These are phyloP conservation scores for Agaricus bisporus DNA, from an alignment of 768 basidiomycete species.

Conservation along the genomic window DNA sequence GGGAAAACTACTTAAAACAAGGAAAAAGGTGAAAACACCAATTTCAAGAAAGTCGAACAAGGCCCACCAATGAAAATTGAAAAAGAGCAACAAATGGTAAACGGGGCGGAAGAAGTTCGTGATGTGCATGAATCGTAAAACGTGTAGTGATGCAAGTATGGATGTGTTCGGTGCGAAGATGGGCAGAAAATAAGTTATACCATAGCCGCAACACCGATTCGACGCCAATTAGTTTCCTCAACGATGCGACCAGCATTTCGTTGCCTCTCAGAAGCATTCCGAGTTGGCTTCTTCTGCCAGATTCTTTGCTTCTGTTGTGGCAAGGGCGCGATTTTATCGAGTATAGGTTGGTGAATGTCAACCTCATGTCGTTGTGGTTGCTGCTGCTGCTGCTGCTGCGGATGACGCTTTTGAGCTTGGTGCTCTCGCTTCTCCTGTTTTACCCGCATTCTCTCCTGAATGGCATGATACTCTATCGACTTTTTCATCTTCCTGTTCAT, in stretches of 20 bases:
- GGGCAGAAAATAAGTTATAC: not conserved
- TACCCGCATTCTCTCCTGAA: constrained; percentile 7
- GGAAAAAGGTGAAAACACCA: no score
- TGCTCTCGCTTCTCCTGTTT: not conserved
- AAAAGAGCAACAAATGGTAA: not conserved
- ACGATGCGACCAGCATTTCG: not conserved
- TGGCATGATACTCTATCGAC: constrained; percentile 18
- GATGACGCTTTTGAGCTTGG: not conserved
- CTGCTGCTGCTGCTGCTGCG: no score
- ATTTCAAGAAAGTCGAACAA: not conserved
- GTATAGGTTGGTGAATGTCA: not conserved
- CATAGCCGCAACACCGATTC: not conserved
- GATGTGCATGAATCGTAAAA: no score
- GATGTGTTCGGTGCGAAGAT: no score
- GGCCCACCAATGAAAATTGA: not conserved
- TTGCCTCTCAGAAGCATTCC: not conserved
- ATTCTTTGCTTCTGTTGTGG: not conserved
- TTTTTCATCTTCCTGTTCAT: constrained; percentile 28
- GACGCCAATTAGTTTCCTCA: constrained; percentile 5
- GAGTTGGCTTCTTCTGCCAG: not conserved
- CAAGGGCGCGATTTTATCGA: not conserved
- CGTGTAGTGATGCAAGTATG: no score
- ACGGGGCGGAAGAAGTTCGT: no score
- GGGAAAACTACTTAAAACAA: no score
- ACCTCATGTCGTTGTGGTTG: no score